Evolutionary conservation across 2,329 filamentous ascomycete genomes (phyloP), one percentile per base, ranked within the genome.

Genomic region (Exophiala oligosperma): DNA sequence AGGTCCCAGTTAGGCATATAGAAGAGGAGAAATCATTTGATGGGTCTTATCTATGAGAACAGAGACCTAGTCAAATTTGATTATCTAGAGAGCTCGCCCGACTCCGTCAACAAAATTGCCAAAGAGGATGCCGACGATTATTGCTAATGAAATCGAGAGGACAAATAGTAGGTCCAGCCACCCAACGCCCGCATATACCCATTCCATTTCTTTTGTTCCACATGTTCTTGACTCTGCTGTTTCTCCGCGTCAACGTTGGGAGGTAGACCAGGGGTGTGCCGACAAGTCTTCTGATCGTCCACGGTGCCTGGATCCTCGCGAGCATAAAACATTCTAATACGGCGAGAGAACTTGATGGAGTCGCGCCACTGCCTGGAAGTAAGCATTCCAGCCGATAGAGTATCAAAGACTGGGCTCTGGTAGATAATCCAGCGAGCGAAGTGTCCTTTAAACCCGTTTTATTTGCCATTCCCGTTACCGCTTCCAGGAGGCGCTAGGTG

Each of bases 61-160:
- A 1, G 84, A 87, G 0, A 90, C 85, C 0, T 85, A 84, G 0
- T 89, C 87, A 66, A 93, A 92, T 23, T 83, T 83, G 5, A 89
- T 89, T 64, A 80, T 84, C 61, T 92, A 82, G 12, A 93, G 71
- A 0, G 84, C 81, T 0, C 80, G 79, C 0, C 82, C 85, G 0
- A 83, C 83, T 17, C 75, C 76, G 0, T 84, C 81, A 1, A 90
- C 87, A 59, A 92, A 89, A 71, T 92, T 92, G 5, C 88, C 89
- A 0, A 93, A 74, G 1, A 92, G 75, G 46, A 93, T 86, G 3
- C 90, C 90, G 6, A 91, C 73, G 1, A 82, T 78, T 85, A 94
- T 93, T 48, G 89, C 88, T 0, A 93, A 80, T 26, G 93, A 77
- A 58, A 93, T 92, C 90, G 89, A 89, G 29, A 88, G 38, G 2